Evolutionary conservation across 768 basidiomycete species (phyloP).

Genomic region (Chalciporus piperatus): DNA sequence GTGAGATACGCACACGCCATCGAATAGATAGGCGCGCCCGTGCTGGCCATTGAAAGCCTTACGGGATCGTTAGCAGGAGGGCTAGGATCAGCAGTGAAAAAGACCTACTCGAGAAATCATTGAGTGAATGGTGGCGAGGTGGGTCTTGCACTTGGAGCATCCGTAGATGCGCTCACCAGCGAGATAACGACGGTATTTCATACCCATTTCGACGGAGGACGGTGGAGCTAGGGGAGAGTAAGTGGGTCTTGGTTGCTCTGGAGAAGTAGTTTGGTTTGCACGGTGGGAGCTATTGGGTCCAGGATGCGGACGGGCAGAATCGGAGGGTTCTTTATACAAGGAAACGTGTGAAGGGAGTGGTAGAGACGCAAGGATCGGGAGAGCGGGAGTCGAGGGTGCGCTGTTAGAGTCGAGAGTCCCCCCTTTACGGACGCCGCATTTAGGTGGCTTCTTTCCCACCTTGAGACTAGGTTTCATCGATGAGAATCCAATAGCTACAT

Average conservation of each 20-base stretch:
- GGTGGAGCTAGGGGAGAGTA: not conserved
- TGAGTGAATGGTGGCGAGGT: slow-evolving; percentile 86
- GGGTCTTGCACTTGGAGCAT: slow-evolving; percentile 82
- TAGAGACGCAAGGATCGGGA: slow-evolving; percentile 9
- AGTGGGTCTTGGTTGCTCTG: not conserved
- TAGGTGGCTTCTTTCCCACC: slow-evolving; percentile 26
- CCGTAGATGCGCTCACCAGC: slow-evolving; percentile 84
- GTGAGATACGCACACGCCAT: slow-evolving; percentile 71
- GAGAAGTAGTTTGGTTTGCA: slow-evolving; percentile 4
- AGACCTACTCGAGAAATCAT: slow-evolving; percentile 82
- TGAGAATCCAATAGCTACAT: not conserved
- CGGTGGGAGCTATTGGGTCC: not conserved
- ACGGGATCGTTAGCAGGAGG: slow-evolving; percentile 15
- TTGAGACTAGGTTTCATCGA: slow-evolving; percentile 10
- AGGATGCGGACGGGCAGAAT: not conserved
- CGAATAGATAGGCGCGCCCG: slow-evolving; percentile 92
- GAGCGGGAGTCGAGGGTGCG: not conserved
- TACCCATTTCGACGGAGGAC: slow-evolving; percentile 59
- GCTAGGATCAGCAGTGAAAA: not conserved
- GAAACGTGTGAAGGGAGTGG: slow-evolving; percentile 29
- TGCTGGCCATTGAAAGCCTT: slow-evolving; percentile 98
- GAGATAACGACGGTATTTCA: slow-evolving; percentile 87
- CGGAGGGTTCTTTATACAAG: slow-evolving; percentile 24
- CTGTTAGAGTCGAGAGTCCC: slow-evolving; percentile 10
- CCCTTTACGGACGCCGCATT: slow-evolving; percentile 29